phyloP scores from a whole-genome alignment of 2,329 filamentous ascomycete genomes.

The Aspergillus ruber region DNA sequence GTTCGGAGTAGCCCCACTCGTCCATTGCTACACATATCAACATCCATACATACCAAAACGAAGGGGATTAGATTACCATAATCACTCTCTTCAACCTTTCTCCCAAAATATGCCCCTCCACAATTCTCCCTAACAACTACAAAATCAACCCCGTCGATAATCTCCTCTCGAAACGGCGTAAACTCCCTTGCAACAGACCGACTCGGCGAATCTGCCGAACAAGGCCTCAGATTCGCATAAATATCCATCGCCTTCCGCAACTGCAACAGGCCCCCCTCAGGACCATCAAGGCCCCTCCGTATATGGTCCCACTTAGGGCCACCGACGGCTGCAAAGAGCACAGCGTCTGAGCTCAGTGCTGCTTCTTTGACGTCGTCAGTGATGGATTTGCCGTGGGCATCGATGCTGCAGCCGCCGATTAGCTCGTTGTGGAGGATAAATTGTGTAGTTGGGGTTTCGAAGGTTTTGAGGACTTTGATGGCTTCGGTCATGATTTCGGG shows the following conservation, averaged over 20 bases:
- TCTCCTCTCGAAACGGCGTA: constrained; percentile 73
- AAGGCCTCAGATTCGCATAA: constrained; percentile 86
- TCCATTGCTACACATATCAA: constrained; percentile 47
- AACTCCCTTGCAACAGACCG: constrained; percentile 64
- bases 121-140: constrained; percentile 47
- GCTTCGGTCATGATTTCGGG: constrained; percentile 57
- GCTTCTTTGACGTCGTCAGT: constrained; percentile 72
- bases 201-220: constrained; percentile 65
- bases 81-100: constrained; percentile 30
- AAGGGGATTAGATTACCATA: constrained; percentile 39
- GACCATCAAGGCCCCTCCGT: constrained; percentile 61
- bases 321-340: constrained; percentile 82
- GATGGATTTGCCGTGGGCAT: constrained; percentile 65
- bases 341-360: constrained; percentile 72
- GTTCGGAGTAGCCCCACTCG: constrained; percentile 73
- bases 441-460: constrained; percentile 62
- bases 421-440: constrained; percentile 81
- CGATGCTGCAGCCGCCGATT: constrained; percentile 80
- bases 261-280: constrained; percentile 77
- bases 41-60: not conserved
- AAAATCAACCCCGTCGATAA: constrained; percentile 80
- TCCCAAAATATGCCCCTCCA: constrained; percentile 38
- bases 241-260: constrained; percentile 83
- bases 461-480: constrained; percentile 61
- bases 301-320: constrained; percentile 84